A percentile compares a stretch with the other conserved stretches of the same genome.
Evolutionary conservation across 495 filamentous ascomycete genomes (phyloP).

Genomic region (Penicillium subrubescens): DNA sequence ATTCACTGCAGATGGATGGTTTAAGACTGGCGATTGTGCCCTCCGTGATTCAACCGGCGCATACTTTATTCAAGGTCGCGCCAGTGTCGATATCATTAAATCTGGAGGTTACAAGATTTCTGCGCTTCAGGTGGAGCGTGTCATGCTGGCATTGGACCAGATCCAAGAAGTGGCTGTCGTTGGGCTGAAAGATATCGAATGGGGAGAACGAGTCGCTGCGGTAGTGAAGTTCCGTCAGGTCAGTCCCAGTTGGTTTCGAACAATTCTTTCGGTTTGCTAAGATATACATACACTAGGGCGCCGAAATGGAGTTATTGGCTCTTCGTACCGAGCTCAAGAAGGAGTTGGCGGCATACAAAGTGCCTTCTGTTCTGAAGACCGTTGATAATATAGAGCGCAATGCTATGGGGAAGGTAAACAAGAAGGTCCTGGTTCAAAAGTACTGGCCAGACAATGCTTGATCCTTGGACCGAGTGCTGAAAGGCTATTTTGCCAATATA

Average conservation of each 20-base stretch:
- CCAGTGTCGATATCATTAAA: slow-evolving; percentile 50
- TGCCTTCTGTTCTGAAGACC: slow-evolving; percentile 45
- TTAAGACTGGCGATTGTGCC: slow-evolving; percentile 52
- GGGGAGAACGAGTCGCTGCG: slow-evolving; percentile 48
- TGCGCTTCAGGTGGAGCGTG: slow-evolving; percentile 47
- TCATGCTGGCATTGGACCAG: slow-evolving; percentile 39
- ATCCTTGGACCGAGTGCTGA: neutral
- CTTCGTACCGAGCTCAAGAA: slow-evolving; percentile 42
- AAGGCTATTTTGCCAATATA: neutral
- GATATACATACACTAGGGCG: neutral
- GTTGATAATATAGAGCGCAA: slow-evolving; percentile 52
- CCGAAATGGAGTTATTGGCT: slow-evolving; percentile 35
- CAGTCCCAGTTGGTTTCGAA: slow-evolving; percentile 14
- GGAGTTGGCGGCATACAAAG: slow-evolving; percentile 52
- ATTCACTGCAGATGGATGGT: slow-evolving; percentile 49
- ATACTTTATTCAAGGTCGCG: slow-evolving; percentile 49
- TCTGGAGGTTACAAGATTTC: slow-evolving; percentile 52
- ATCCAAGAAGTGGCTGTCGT: slow-evolving; percentile 49
- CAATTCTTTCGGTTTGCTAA: neutral
- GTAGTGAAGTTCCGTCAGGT: slow-evolving; percentile 46
- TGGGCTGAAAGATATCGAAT: slow-evolving; percentile 46
- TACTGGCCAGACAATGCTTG: slow-evolving; percentile 43
- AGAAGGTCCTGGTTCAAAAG: slow-evolving; percentile 46
- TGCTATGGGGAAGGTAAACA: slow-evolving; percentile 53
- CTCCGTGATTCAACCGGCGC: slow-evolving; percentile 40